Evolutionary conservation across 148 eudicot genomes (phyloP), one percentile per base, ranked within the genome.

Genomic region (Rhododendron griersonianum): DNA sequence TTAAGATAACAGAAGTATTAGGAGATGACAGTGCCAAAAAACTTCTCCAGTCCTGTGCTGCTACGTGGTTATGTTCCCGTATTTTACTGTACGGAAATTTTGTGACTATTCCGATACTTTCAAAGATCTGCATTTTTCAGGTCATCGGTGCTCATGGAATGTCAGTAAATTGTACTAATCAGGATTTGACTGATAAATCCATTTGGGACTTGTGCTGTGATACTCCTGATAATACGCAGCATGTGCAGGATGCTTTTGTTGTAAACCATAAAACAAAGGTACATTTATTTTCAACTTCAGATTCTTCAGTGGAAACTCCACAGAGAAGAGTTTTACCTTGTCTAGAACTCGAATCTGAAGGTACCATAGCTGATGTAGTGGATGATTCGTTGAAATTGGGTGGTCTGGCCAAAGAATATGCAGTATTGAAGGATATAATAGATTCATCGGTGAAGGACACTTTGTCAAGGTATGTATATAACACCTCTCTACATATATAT

Each of bases 391-490:
- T 86, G 11, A 93, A 85, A 59, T 86, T 95, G 91, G 98, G 98
- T 79, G 98, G 98, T 77, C 85, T 97, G 86, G 82, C 95, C 82
- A 92, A 94, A 87, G 98, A 94, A 84, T 95, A 93, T 92, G 86
- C 88, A 13, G 91, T 87, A 80, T 80, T 97, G 89, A 93, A 86
- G 86, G 94, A 91, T 87, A 94, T 93, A 78, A 88, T 93, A 83
- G 90, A 94, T 80, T 91, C 94, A 33, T 85, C 93, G 5, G 86
- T 89, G 80, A 93, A 90, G 86, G 86, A 89, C 88, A 89, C 91
- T 73, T 86, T 94, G 84, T 92, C 96, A 82, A 91, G 96, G 99
- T 96, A 89, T 44, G 90, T 82, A 25, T 71, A 8, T 85, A 47
- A 75, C 11, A n/a, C 47, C 18, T 33, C 67, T 11, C 19, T 16